Conservation (phyloP, 106 monocot genomes). For the Xerophyta viscosa region DNA sequence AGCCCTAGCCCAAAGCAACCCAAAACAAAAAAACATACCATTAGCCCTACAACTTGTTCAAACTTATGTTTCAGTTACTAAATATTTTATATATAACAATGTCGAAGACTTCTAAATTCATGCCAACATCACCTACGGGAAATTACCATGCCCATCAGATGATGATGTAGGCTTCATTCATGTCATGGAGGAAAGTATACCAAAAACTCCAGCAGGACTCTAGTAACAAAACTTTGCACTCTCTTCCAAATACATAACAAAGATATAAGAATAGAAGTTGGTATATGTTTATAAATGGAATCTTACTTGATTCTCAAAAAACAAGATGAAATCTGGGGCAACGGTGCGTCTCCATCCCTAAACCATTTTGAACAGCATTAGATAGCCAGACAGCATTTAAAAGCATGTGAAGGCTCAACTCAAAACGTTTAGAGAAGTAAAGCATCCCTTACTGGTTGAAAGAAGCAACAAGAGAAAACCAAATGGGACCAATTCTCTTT, state of each 20-base stretch:
- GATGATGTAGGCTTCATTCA: too few species aligned
- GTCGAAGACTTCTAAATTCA: too few species aligned
- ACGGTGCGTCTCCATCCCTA: conserved; percentile 32
- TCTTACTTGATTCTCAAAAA: conserved; percentile 64
- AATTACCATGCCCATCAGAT: too few species aligned
- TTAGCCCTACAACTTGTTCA: too few species aligned
- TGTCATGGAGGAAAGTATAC: too few species aligned
- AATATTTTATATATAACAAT: too few species aligned
- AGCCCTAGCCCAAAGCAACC: too few species aligned
- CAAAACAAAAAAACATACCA: too few species aligned
- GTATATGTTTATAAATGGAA: not conserved
- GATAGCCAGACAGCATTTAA: conserved; percentile 1
- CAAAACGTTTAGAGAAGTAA: not conserved
- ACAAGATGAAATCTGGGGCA: conserved; percentile 41
- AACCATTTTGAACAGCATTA: too few species aligned
- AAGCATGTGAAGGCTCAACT: not conserved
- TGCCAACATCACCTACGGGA: too few species aligned
- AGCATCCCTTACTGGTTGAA: conserved; percentile 26
- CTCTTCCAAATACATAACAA: not conserved
- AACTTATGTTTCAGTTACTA: too few species aligned
- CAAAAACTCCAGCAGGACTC: too few species aligned
- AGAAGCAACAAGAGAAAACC: conserved; percentile 53
- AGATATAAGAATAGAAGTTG: not conserved
- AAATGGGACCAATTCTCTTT: conserved; percentile 32
- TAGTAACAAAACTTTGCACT: not conserved